Percentiles rank a stretch among this genome's conserved stretches.
These are phyloP conservation scores for Maudiozyma turicensis DNA, from an alignment of 805 yeast species.

Conservation along the genomic window DNA sequence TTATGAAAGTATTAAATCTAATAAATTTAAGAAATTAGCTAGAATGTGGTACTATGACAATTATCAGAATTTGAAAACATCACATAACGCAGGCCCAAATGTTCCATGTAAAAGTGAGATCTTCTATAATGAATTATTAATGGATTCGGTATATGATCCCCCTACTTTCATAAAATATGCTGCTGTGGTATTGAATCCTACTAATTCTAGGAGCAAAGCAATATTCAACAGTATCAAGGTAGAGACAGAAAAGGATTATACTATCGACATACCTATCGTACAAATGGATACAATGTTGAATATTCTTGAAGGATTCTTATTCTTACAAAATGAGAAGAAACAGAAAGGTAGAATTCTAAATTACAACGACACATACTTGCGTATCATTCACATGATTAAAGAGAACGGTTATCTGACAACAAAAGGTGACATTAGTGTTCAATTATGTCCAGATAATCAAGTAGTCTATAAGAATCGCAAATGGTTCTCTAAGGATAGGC, in stretches of 20 bases:
- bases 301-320: conserved; percentile 15
- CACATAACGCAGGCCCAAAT: background rate
- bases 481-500: background rate
- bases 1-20: conserved; percentile 11
- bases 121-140: conserved; percentile 14
- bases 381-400: conserved; percentile 21
- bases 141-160: conserved; percentile 15
- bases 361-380: conserved; percentile 15
- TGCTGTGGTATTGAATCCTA: conserved; percentile 17
- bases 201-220: conserved; percentile 8
- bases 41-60: conserved; percentile 26
- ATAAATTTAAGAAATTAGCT: conserved; percentile 13
- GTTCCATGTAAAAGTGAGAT: conserved; percentile 7
- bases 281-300: conserved; percentile 18
- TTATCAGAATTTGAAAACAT: conserved; percentile 8
- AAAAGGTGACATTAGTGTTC: background rate
- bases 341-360: background rate
- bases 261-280: conserved; percentile 1
- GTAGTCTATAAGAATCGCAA: background rate
- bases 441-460: conserved; percentile 6
- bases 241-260: conserved; percentile 1
- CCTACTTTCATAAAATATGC: conserved; percentile 15
- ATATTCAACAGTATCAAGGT: conserved; percentile 6
- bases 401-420: conserved; percentile 13
- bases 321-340: conserved; percentile 5